Conservation (phyloP, 208 protist genomes). For the Trypanosoma cruzi region DNA sequence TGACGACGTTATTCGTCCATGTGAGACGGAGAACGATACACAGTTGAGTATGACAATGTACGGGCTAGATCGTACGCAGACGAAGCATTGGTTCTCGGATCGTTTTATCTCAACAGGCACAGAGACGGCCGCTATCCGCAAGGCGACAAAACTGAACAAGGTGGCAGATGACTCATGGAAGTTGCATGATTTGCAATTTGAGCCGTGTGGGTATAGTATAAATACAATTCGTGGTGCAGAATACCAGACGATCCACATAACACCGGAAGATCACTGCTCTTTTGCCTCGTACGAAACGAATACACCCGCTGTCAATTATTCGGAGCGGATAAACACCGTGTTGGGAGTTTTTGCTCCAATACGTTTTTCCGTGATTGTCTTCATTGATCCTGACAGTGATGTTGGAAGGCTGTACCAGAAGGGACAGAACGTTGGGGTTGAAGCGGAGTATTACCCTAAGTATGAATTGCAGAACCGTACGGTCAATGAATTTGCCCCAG, state of each 20-base stretch:
- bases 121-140: slow-evolving; percentile 73
- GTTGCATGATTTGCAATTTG: slow-evolving; percentile 92
- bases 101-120: slow-evolving; percentile 61
- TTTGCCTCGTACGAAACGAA: slow-evolving; percentile 96
- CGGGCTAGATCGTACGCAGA: slow-evolving; percentile 78
- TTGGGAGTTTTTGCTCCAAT: slow-evolving; percentile 74
- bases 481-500: slow-evolving; percentile 82
- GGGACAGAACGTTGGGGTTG: slow-evolving; percentile 65
- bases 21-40: slow-evolving; percentile 63
- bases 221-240: slow-evolving; percentile 87
- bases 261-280: slow-evolving; percentile 92
- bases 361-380: slow-evolving; percentile 89
- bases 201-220: slow-evolving; percentile 95
- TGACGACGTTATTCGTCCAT: slow-evolving; percentile 83
- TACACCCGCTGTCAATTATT: slow-evolving; percentile 62
- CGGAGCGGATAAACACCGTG: slow-evolving; percentile 57
- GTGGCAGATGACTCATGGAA: slow-evolving; percentile 80
- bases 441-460: slow-evolving; percentile 73
- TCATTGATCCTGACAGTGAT: slow-evolving; percentile 78
- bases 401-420: slow-evolving; percentile 69
- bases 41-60: slow-evolving; percentile 94
- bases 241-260: slow-evolving; percentile 97
- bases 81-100: slow-evolving; percentile 84
- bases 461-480: slow-evolving; percentile 74
- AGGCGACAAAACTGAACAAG: slow-evolving; percentile 58